Evolutionary conservation across 108 stramenopile genomes (phyloP).

Genomic region (Nitzschia putrida): DNA sequence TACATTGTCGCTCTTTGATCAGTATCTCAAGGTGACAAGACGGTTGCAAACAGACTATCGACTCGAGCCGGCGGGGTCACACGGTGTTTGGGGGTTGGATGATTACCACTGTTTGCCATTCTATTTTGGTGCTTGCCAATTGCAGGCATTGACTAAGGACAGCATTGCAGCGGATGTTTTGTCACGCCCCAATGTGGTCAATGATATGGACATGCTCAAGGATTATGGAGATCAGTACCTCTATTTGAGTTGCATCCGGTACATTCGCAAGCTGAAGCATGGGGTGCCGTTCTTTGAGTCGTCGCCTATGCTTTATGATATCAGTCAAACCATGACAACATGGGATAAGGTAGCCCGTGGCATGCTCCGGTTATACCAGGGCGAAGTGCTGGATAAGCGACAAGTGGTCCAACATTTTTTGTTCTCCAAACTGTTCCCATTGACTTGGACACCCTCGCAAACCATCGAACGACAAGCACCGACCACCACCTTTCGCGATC

Average conservation of each 20-base stretch:
- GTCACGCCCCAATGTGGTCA: conserved; percentile 17
- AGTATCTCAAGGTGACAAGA: conserved; percentile 73
- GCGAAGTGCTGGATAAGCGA: conserved; percentile 91
- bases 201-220: conserved; percentile 18
- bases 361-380: conserved; percentile 78
- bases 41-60: conserved; percentile 87
- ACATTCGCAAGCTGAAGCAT: conserved; percentile 82
- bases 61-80: conserved; percentile 94
- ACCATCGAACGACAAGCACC: conserved; percentile 49
- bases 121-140: conserved; percentile 92
- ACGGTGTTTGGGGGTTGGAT: conserved; percentile 96
- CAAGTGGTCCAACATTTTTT: conserved; percentile 96
- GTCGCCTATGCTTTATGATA: conserved; percentile 93
- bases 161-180: conserved; percentile 24
- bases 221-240: conserved; percentile 45
- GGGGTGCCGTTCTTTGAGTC: conserved; percentile 90
- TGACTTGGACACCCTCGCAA: conserved; percentile 67
- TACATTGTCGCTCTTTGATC: conserved; percentile 65
- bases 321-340: conserved; percentile 64
- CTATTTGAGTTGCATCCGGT: conserved; percentile 85
- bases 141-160: conserved; percentile 1
- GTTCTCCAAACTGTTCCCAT: conserved; percentile 82
- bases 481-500: conserved; percentile 51
- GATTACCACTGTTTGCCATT: conserved; percentile 96
- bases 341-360: conserved; percentile 87